Base-by-base conservation (phyloP, 31 red algal genomes). In the Odonthalia washingtoniensis region DNA sequence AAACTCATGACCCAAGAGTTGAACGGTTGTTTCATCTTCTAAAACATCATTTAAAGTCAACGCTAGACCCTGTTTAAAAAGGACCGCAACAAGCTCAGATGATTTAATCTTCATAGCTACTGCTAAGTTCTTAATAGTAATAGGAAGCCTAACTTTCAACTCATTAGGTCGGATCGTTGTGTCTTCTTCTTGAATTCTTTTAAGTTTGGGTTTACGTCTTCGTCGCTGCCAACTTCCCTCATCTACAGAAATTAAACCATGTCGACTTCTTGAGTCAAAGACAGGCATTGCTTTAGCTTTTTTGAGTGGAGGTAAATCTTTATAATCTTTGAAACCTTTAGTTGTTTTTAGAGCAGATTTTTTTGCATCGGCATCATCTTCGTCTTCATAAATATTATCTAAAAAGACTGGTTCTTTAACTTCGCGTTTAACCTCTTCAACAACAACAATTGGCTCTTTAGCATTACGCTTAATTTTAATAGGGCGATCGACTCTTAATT, bases 371-470 rank as follows among this genome's bases (percentile, higher is more conserved):
- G 42, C 42, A 44, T 44, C 42, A 44, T 44, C 42, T 44, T 44
- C 42, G 42, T 44, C 42, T 44, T 44, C 42, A 44, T 44, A 44
- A 44, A 44, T 44, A 44, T 44, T 44, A 44, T 44, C 42, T 44
- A 44, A 44, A 44, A 44, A 44, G 42, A 44, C 42, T 44, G 42
- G 42, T 44, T 44, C 42, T 44, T 44, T 44, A 44, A 44, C 42
- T 44, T 44, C 42, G 42, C 42, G 42, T 67, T 67, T 67, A 67
- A 33, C 64, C 30, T 67, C 64, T 67, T 30, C 27, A 67, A 67
- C 33, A 33, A 67, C 64, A 67, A 35, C 64, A 67, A 35, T 33
- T 33, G 64, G 64, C 64, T 67, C 64, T 67, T 67, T 35, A 33
- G 27, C 64, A 33, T 30, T 67, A 30, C 30, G 64, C 33, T 30